Conservation (phyloP, 257 asterid genomes). For the Echites panduratus region DNA sequence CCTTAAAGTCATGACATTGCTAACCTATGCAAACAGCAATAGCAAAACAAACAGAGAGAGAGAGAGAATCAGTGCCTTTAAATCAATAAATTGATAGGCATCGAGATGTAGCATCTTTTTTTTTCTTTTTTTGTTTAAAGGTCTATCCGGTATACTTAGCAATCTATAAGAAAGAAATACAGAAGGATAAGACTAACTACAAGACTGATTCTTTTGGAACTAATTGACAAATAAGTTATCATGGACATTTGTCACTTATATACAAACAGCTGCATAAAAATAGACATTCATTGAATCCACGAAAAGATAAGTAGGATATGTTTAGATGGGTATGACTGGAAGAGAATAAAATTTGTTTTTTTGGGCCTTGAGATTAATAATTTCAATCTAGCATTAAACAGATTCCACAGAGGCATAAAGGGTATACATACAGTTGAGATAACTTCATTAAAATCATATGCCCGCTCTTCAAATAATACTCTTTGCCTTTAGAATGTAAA, state of each 20-base stretch:
- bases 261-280: neutral
- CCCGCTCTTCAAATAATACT: neutral
- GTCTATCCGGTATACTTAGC: too few relatives aligned
- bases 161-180: neutral
- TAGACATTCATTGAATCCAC: neutral
- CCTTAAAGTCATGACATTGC: neutral
- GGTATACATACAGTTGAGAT: neutral
- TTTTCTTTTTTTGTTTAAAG: too few relatives aligned
- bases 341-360: neutral
- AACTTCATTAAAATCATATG: neutral
- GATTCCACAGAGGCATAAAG: neutral
- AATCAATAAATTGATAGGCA: neutral
- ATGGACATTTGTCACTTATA: neutral
- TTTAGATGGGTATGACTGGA: neutral
- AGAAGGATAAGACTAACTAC: neutral
- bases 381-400: neutral
- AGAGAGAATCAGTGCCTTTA: neutral
- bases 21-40: neutral
- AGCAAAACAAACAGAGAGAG: neutral
- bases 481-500: neutral
- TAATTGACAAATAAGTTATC: neutral
- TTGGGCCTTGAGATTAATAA: neutral
- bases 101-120: neutral
- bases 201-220: neutral
- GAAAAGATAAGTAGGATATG: neutral